A percentile compares a stretch with the other conserved stretches of the same genome.
phyloP scores from a whole-genome alignment of 805 yeast genomes.

The Lipomyces kockii region DNA sequence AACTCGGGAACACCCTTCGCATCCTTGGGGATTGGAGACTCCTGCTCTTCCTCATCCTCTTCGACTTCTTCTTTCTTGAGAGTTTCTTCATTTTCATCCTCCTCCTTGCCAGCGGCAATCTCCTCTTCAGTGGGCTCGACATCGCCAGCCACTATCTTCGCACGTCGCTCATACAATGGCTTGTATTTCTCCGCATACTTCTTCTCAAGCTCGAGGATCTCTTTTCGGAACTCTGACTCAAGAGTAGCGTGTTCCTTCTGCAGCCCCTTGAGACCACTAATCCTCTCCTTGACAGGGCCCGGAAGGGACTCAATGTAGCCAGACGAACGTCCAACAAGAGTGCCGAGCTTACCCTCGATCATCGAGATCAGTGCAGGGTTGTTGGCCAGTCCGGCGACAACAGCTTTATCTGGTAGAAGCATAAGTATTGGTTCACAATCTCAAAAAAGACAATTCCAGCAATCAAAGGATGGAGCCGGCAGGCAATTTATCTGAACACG shows the following conservation, averaged over 20 bases:
- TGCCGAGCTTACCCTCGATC: conserved; percentile 87
- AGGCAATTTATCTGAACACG: not conserved
- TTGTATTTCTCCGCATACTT: conserved; percentile 71
- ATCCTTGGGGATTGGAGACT: conserved; percentile 45
- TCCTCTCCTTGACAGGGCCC: conserved; percentile 69
- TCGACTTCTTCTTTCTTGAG: conserved; percentile 44
- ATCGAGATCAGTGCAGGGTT: conserved; percentile 82
- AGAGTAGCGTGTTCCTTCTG: conserved; percentile 79
- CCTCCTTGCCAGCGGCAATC: conserved; percentile 71
- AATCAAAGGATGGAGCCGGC: not conserved
- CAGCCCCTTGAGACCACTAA: conserved; percentile 78
- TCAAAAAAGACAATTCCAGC: not conserved
- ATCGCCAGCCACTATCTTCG: conserved; percentile 70
- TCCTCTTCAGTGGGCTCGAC: conserved; percentile 80
- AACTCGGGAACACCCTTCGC: conserved; percentile 86
- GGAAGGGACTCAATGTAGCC: conserved; percentile 86
- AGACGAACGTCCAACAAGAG: conserved; percentile 80
- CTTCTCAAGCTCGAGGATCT: conserved; percentile 82
- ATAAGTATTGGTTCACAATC: not conserved
- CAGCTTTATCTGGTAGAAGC: conserved; percentile 38
- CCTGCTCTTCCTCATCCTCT: conserved; percentile 54
- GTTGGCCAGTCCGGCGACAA: conserved; percentile 58
- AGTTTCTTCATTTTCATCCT: conserved; percentile 45
- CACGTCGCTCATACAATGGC: conserved; percentile 77
- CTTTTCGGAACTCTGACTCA: conserved; percentile 91